Base-by-base conservation (phyloP, 768 basidiomycete species). In the Collybiopsis luxurians region DNA sequence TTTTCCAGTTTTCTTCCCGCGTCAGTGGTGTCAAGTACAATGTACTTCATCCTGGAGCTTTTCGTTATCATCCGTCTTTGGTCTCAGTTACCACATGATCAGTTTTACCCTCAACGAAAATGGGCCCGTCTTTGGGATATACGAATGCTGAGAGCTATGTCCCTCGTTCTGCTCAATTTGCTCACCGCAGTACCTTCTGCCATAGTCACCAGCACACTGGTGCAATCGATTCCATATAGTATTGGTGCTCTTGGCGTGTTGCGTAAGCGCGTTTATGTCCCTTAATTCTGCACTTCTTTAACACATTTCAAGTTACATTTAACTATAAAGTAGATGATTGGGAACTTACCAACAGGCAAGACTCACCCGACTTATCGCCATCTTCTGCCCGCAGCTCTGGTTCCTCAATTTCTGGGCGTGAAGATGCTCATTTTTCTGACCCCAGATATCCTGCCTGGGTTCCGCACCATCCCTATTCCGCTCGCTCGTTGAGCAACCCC, bases 91-190 rank as follows among this genome's bases (percentile, higher is more conserved):
- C 72, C 53, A 60, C 60, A 24, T n/a, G 26, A 6, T 12, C 40
- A 40, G 48, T 45, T 64, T 43, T 56, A 36, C 24, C 24, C 50
- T 28, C 51, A 55, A 55, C 61, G 59, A 57, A 51, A 61, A 58
- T 34, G 60, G 53, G 53, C 56, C 50, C 60, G 53, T 53, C 31
- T 74, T 6, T 56, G 56, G 39, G 74, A 75, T 58, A 57, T 68
- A 19, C 62, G 69, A 19, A 61, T 77, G 23, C 57, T 69, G 17
- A 67, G 72, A 45, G 69, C 71, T 3, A 17, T 70, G n/a, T 73
- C 77, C 31, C 70, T 81, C n/a, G 45, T 81, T 27, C 42, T 78
- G 9, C 66, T 79, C 2, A 78, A 81, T 36, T 54, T 78, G 15
- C 55, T 78, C n/a, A 74, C 71, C 1, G 54, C 77, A 34, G 73